Base-by-base conservation (phyloP, 2,329 filamentous ascomycete genomes). In the Epichloe glyceriae region DNA sequence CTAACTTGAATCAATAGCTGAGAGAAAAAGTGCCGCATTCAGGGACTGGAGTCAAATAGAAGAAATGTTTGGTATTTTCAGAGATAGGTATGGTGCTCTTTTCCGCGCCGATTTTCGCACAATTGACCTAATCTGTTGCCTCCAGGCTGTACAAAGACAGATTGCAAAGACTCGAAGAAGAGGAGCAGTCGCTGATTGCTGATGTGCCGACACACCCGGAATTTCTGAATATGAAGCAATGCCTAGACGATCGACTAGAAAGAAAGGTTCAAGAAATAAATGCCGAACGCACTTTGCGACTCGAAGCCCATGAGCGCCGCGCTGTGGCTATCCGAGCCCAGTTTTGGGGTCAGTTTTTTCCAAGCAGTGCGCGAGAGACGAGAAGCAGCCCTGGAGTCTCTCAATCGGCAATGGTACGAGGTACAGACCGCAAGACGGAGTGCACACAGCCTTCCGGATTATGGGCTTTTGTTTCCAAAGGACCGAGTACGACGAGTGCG, bases 391-490 rank as follows among this genome's bases (percentile, higher is more conserved):
- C 74, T 97, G 33, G 85, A 90, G 55, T 76, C 83, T 52, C 80
- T 95, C 52, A 91, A 93, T 61, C 82, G 88, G 64, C 83, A 93
- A 57, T 95, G 91, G 77, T 95, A 95, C 67, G 85, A 91, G 58
- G 87, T 97, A 52, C 91, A 97, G 65, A 83, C 87, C 57, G 88
- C 95, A 62, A 82, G 93, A 52, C 82, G 90, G 60, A 85, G 83
- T 55, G 85, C 88, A 54, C 85, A 87, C 60, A 83, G 85, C 54
- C 80, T 90, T 56, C 82, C 86, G 40, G 87, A 93, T 58, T 95
- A 86, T 63, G 83, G 85, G 51, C 79, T 94, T 58, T 80, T 85
- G 50, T 94, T 94, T 62, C 86, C 88, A 7, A 80, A 83, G 47
- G 83, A 84, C 55, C 80, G 83, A 54, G 78, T 83, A 30, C 84